Conservation (phyloP, 2,329 filamentous ascomycete genomes). For the Diplodia intermedia region DNA sequence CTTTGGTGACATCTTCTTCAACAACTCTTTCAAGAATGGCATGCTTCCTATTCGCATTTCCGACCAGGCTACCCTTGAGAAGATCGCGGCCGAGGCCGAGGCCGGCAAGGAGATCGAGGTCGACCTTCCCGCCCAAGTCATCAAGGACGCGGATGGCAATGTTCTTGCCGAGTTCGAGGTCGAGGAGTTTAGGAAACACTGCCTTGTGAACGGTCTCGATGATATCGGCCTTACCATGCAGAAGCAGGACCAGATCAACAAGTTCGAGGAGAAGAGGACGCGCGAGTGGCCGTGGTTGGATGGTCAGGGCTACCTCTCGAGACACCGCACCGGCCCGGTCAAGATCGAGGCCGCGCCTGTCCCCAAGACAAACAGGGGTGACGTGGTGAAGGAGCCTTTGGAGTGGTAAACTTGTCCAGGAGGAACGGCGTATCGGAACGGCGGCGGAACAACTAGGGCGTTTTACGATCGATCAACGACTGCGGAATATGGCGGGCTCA, state of each 20-base stretch:
- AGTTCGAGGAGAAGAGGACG: slow-evolving; percentile 80
- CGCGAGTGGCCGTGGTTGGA: slow-evolving; percentile 88
- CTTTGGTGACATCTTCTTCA: slow-evolving; percentile 94
- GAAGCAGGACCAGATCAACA: slow-evolving; percentile 84
- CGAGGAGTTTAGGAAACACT: slow-evolving; percentile 94
- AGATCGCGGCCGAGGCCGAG: slow-evolving; percentile 76
- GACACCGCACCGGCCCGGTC: slow-evolving; percentile 62
- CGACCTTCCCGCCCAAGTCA: slow-evolving; percentile 82
- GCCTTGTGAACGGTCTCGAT: slow-evolving; percentile 89
- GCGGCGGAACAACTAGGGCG: background rate
- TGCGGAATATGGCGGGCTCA: slow-evolving; percentile 11
- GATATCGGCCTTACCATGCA: slow-evolving; percentile 96
- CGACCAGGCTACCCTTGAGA: slow-evolving; percentile 69
- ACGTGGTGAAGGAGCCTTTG: slow-evolving; percentile 82
- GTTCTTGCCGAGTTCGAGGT: slow-evolving; percentile 82
- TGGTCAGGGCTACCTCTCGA: slow-evolving; percentile 78
- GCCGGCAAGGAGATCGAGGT: slow-evolving; percentile 86
- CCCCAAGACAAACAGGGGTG: slow-evolving; percentile 86
- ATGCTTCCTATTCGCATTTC: slow-evolving; percentile 87
- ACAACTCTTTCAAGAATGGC: slow-evolving; percentile 99
- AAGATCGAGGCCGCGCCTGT: slow-evolving; percentile 72
- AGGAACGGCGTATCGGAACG: background rate
- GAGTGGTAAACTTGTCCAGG: slow-evolving; percentile 69
- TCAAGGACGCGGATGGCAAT: slow-evolving; percentile 77
- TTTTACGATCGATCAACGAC: slow-evolving; percentile 25